Percentiles rank a stretch among this genome's conserved stretches.
phyloP scores from a whole-genome alignment of 2,329 filamentous ascomycete genomes.

The Ophiostoma sp. region DNA sequence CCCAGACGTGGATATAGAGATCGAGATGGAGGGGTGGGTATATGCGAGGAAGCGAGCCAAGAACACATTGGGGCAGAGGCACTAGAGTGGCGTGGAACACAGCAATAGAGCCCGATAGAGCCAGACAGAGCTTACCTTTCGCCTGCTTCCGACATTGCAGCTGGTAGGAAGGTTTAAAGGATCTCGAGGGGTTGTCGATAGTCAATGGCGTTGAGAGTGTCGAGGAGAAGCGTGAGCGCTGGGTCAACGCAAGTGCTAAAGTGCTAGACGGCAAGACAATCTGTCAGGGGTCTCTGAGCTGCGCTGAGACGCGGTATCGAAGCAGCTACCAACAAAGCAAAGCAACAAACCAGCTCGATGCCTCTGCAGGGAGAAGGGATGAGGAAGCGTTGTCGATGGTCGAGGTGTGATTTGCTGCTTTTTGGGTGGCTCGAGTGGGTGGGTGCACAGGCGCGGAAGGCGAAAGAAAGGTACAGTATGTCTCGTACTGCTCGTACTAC shows the following conservation, averaged over 20 bases:
- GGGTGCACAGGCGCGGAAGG: neutral
- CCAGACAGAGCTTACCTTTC: conserved; percentile 2
- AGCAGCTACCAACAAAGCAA: neutral
- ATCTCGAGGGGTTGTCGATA: conserved; percentile 2
- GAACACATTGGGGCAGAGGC: neutral
- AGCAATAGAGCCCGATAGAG: neutral
- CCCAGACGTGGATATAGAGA: neutral
- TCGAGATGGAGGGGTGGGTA: neutral
- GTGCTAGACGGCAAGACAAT: neutral
- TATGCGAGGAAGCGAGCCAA: neutral
- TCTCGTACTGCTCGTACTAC: neutral
- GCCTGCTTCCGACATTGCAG: conserved; percentile 2
- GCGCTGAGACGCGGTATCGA: neutral
- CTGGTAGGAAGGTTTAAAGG: neutral
- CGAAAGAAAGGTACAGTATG: neutral
- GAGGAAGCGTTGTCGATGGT: neutral
- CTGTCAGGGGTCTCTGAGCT: neutral
- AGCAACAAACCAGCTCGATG: neutral
- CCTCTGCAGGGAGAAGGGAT: neutral
- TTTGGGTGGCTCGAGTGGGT: neutral
- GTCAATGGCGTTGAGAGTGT: neutral
- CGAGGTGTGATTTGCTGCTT: conserved; percentile 7
- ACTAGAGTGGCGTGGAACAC: neutral
- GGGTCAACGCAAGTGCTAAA: neutral
- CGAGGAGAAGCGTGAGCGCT: neutral